A percentile compares a stretch with the other conserved stretches of the same genome.
phyloP scores from a whole-genome alignment of 352 stramenopile genomes.

The Pythium brassicae region DNA sequence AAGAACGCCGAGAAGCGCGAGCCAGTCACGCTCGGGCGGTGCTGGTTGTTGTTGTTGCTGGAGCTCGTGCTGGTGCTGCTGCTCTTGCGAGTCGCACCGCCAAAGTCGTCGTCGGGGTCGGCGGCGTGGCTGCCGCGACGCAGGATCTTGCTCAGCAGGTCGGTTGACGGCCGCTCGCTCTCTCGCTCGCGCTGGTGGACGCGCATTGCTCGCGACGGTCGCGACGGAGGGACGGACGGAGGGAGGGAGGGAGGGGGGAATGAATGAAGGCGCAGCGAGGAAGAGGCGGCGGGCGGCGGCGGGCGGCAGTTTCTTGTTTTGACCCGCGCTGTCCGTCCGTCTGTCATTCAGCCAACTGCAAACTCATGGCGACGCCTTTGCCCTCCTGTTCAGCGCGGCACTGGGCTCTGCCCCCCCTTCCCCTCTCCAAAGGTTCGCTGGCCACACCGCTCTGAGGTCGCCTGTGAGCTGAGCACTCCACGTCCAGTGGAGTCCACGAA shows the following conservation, averaged over 20 bases:
- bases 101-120: slow-evolving; percentile 6
- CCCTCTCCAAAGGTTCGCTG: not conserved
- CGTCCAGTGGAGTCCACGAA: too few relatives aligned
- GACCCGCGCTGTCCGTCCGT: not conserved
- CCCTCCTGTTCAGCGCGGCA: not conserved
- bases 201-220: slow-evolving; percentile 11
- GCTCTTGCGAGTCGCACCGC: slow-evolving; percentile 1
- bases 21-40: slow-evolving; percentile 10
- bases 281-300: too few relatives aligned
- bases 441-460: too few relatives aligned
- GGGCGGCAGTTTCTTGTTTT: slow-evolving; percentile 11
- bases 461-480: too few relatives aligned
- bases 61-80: slow-evolving; percentile 1
- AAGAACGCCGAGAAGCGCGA: slow-evolving; percentile 16
- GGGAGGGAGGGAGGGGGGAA: too few relatives aligned
- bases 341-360: not conserved
- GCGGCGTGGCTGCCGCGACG: slow-evolving; percentile 12
- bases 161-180: slow-evolving; percentile 14
- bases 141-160: slow-evolving; percentile 21
- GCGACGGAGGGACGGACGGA: too few relatives aligned
- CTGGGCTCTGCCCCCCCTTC: not conserved
- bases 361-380: not conserved
- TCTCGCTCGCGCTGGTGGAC: slow-evolving; percentile 10
- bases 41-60: slow-evolving; percentile 11
- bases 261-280: too few relatives aligned